phyloP scores from a whole-genome alignment of 192 early-diverging fungal species.

The Physocladia obscura region DNA sequence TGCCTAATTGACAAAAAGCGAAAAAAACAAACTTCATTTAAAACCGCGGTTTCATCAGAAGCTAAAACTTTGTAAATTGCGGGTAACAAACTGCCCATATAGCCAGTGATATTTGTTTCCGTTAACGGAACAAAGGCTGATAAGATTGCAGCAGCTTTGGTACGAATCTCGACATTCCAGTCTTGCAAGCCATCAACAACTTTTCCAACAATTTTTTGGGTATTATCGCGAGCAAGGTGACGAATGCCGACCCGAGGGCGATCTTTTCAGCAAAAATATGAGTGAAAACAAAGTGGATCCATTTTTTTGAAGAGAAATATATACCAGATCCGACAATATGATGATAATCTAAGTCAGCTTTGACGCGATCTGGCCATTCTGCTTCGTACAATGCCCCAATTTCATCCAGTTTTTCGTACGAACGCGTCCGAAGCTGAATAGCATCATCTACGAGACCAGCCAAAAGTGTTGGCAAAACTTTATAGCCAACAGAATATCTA shows the following conservation, averaged over 20 bases:
- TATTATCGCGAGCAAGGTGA: constrained; percentile 54
- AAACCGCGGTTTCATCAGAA: constrained; percentile 47
- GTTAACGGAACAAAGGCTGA: constrained; percentile 43
- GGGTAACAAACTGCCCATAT: constrained; percentile 45
- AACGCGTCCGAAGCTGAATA: constrained; percentile 19
- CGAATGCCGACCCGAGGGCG: constrained; percentile 52
- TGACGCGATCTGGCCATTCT: constrained; percentile 55
- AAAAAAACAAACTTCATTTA: constrained; percentile 34
- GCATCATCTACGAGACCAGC: constrained; percentile 52
- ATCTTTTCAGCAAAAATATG: neutral
- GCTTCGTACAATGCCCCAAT: constrained; percentile 52
- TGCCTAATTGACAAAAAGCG: neutral
- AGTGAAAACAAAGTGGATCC: no score
- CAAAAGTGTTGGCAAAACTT: constrained; percentile 50
- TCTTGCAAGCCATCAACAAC: constrained; percentile 43
- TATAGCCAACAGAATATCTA: constrained; percentile 50
- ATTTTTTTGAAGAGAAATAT: neutral
- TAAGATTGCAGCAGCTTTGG: constrained; percentile 40
- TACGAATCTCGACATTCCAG: constrained; percentile 51
- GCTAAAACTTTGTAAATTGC: constrained; percentile 46
- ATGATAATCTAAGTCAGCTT: constrained; percentile 59
- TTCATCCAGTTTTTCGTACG: constrained; percentile 35
- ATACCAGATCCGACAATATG: constrained; percentile 7
- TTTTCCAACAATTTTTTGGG: constrained; percentile 47
- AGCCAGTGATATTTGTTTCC: constrained; percentile 54